Conservation (phyloP, 371 early-diverging fungal genomes). For the Thermomucor indicae-seudaticae region DNA sequence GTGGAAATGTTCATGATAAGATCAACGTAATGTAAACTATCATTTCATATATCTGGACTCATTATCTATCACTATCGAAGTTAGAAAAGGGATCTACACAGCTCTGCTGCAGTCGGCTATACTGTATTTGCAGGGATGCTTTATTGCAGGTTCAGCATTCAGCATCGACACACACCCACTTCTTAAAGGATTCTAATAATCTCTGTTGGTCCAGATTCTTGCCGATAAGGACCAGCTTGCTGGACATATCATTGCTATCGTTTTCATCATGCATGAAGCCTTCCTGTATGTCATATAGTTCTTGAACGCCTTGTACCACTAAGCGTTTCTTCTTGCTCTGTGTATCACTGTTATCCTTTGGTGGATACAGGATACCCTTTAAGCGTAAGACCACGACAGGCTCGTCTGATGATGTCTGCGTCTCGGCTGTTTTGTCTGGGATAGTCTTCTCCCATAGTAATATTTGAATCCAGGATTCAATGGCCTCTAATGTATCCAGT, state of each 20-base stretch:
- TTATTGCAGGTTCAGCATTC: no score
- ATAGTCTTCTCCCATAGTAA: constrained; percentile 84
- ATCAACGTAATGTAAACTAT: no score
- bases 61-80: no score
- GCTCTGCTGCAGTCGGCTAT: no score
- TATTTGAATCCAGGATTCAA: constrained; percentile 89
- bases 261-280: constrained; percentile 40
- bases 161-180: constrained; percentile 13
- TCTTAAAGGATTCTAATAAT: constrained; percentile 38
- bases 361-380: constrained; percentile 74
- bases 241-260: constrained; percentile 25
- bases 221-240: constrained; percentile 75
- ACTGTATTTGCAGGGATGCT: no score
- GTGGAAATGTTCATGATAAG: no score
- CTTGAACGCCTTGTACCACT: constrained; percentile 89
- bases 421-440: constrained; percentile 20
- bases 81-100: no score
- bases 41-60: no score
- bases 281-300: constrained; percentile 83
- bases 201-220: constrained; percentile 38
- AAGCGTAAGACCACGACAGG: constrained; percentile 70
- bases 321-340: constrained; percentile 32
- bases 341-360: constrained; percentile 23
- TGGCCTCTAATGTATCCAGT: constrained; percentile 21
- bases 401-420: constrained; percentile 8